Percentiles rank a stretch among this genome's conserved stretches.
These are phyloP conservation scores for Condylostoma magnum DNA, from an alignment of 169 alveolate genomes.

Conservation along the genomic window DNA sequence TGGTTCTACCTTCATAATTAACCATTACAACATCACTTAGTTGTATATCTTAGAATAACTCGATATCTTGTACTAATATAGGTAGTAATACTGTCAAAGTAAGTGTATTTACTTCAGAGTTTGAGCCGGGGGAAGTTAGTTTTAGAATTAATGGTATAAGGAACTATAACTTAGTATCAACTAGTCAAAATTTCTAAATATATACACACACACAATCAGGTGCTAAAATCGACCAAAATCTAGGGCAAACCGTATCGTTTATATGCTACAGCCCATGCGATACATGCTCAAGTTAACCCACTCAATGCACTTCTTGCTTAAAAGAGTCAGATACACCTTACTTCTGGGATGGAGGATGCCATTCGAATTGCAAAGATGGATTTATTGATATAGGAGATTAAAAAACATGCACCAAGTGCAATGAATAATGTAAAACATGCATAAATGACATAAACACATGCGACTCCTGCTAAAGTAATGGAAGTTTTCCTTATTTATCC, in stretches of 20 bases:
- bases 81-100: neutral
- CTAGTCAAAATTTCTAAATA: neutral
- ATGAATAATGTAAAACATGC: neutral
- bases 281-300: constrained; percentile 4
- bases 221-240: neutral
- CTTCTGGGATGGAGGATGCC: constrained; percentile 24
- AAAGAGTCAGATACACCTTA: neutral
- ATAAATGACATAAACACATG: neutral
- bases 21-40: neutral
- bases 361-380: neutral
- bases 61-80: neutral
- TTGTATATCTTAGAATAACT: neutral
- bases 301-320: constrained; percentile 1
- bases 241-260: neutral
- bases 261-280: constrained; percentile 10
- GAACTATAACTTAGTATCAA: neutral
- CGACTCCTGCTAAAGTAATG: neutral
- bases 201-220: neutral
- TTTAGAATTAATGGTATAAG: neutral
- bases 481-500: neutral
- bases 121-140: neutral
- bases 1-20: neutral
- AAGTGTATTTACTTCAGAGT: neutral
- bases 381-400: neutral
- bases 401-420: constrained; percentile 10